phyloP scores from a whole-genome alignment of 1,139 yeast genomes.

The Magnusiomyces sp. region DNA sequence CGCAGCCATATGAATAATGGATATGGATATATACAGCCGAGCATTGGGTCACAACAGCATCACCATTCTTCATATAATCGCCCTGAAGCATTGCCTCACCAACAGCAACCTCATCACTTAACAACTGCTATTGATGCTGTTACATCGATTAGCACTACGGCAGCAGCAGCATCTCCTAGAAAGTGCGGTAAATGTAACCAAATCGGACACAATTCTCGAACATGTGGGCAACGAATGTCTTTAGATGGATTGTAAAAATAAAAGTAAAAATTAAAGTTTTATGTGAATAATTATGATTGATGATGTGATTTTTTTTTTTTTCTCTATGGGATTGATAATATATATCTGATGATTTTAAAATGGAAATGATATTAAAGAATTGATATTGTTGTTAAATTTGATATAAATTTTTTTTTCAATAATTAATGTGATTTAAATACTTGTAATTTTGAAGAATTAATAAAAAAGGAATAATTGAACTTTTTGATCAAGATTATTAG shows the following conservation, averaged over 20 bases:
- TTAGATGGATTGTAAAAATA: constrained; percentile 10
- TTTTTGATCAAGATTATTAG: no score
- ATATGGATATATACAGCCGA: no score
- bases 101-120: no score
- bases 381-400: not conserved
- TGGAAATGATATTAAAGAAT: not conserved
- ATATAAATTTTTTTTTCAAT: no score
- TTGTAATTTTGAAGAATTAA: no score
- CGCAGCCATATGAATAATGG: no score
- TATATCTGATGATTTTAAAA: not conserved
- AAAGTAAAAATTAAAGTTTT: not conserved
- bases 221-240: constrained; percentile 14
- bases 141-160: not conserved
- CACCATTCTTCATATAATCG: no score
- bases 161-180: constrained; percentile 4
- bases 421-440: no score
- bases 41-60: no score
- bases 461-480: no score
- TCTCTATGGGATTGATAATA: not conserved
- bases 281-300: no score
- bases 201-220: constrained; percentile 14
- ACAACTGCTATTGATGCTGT: not conserved
- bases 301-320: not conserved
- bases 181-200: constrained; percentile 15
- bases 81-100: no score